Conservation (phyloP, 1,284 basidiomycete genomes). For the Cutaneotrichosporon curvatum region DNA sequence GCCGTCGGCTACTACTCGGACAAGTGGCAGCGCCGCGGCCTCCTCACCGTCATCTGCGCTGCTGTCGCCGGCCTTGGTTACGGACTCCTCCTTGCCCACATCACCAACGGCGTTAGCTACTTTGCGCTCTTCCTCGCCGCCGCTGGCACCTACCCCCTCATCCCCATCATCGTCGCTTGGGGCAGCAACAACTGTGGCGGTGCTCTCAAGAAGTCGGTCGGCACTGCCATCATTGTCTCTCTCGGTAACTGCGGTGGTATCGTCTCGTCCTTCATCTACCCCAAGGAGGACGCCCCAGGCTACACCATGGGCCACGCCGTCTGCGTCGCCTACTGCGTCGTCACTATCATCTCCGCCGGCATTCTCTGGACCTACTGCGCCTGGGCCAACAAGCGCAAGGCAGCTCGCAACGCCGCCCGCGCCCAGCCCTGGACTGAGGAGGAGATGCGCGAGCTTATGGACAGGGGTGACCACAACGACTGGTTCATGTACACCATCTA, state of each 20-base stretch:
- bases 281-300: conserved; percentile 19
- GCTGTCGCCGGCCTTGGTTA: conserved; percentile 31
- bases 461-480: conserved; percentile 32
- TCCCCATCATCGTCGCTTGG: conserved; percentile 55
- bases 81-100: conserved; percentile 27
- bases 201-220: conserved; percentile 53
- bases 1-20: conserved; percentile 39
- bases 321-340: conserved; percentile 27
- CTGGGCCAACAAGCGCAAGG: conserved; percentile 23
- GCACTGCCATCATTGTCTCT: conserved; percentile 54
- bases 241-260: conserved; percentile 54
- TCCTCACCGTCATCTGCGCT: conserved; percentile 37
- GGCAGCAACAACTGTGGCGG: conserved; percentile 55
- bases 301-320: conserved; percentile 32
- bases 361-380: conserved; percentile 24
- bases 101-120: conserved; percentile 50
- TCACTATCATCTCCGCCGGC: conserved; percentile 18
- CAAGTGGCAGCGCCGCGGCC: conserved; percentile 31
- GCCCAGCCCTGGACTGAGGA: conserved; percentile 28
- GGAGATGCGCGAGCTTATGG: conserved; percentile 29
- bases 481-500: conserved; percentile 36
- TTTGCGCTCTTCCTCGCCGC: conserved; percentile 53
- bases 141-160: conserved; percentile 54
- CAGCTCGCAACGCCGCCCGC: conserved; percentile 24
- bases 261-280: conserved; percentile 50